Conservation (phyloP, 345 rosid species). For the Reutealis trisperma region DNA sequence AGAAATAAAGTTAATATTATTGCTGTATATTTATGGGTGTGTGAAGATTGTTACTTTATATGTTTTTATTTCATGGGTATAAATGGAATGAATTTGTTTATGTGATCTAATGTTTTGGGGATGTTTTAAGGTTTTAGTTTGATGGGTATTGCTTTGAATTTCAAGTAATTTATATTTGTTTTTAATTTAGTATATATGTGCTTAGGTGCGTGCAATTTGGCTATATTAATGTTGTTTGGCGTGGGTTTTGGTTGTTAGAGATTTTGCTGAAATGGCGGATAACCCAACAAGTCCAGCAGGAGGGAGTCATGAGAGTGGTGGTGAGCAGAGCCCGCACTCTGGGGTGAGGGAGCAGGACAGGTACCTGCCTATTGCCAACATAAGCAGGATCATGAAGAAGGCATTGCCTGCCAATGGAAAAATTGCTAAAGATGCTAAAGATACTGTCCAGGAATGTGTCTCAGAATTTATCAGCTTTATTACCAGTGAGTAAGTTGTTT, state of each 20-base stretch:
- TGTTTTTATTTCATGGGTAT: no score
- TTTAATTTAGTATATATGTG: neutral
- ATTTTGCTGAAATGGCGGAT: constrained; percentile 46
- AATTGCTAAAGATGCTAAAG: constrained; percentile 69
- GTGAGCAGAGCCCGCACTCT: constrained; percentile 62
- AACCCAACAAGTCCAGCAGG: constrained; percentile 64
- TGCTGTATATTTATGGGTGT: no score
- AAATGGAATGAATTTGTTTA: neutral
- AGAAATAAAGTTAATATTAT: neutral
- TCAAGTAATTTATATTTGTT: neutral
- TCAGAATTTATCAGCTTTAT: constrained; percentile 72
- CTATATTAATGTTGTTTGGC: neutral
- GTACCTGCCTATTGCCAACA: constrained; percentile 63
- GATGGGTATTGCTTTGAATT: constrained; percentile 4
- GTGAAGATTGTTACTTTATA: no score
- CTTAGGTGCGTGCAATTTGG: neutral
- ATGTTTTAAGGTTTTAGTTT: neutral
- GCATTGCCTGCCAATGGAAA: constrained; percentile 65
- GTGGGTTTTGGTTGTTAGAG: neutral
- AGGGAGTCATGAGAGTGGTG: constrained; percentile 57
- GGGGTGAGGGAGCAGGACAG: constrained; percentile 64
- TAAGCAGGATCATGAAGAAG: constrained; percentile 75
- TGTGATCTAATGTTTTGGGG: neutral
- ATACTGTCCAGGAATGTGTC: constrained; percentile 69
- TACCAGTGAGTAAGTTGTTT: constrained; percentile 56